Conservation (phyloP, 352 stramenopile genomes). For the Achlya hypogyna region DNA sequence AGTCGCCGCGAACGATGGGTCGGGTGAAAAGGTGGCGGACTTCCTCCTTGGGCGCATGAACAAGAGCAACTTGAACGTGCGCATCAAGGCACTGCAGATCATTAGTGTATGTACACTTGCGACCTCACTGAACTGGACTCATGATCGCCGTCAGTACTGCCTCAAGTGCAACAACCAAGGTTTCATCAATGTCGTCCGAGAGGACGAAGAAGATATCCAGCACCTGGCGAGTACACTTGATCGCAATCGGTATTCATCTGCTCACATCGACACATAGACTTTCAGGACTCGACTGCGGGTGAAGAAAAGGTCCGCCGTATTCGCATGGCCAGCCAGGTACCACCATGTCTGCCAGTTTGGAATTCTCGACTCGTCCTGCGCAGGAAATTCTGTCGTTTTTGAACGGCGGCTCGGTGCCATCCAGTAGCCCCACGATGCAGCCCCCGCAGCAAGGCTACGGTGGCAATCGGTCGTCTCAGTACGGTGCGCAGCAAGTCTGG, state of each 20-base stretch:
- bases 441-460: not conserved
- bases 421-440: not conserved
- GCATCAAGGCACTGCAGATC: conserved; percentile 79
- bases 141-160: conserved; percentile 43
- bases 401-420: not conserved
- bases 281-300: conserved; percentile 62
- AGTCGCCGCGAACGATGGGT: conserved; percentile 35
- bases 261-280: conserved; percentile 31
- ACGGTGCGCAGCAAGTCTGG: not conserved
- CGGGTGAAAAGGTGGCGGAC: conserved; percentile 66
- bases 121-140: not conserved
- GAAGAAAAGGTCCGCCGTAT: conserved; percentile 82
- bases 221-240: conserved; percentile 56
- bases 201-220: conserved; percentile 60
- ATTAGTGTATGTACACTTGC: conserved; percentile 42
- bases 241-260: not conserved
- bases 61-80: conserved; percentile 80
- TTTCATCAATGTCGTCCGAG: conserved; percentile 48
- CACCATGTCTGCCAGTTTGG: not conserved
- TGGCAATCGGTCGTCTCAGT: not conserved
- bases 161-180: conserved; percentile 54
- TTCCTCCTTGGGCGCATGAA: conserved; percentile 61
- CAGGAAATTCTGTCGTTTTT: not conserved
- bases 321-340: conserved; percentile 62
- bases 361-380: not conserved